Evolutionary conservation across 805 yeast species (phyloP), one percentile per base, ranked within the genome.

Genomic region (Kurtzmaniella cleridarum): DNA sequence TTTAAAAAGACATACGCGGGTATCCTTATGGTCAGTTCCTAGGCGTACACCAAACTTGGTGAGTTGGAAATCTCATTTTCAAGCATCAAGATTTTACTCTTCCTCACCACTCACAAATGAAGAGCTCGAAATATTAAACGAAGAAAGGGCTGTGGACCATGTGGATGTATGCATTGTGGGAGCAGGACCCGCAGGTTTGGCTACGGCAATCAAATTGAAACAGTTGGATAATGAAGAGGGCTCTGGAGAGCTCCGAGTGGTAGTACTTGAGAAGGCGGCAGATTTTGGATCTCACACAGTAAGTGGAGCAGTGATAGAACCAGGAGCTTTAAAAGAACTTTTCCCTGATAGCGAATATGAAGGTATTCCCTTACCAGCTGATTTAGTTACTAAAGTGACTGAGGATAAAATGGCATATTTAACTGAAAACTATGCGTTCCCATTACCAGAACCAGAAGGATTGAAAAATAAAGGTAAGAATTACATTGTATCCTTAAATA

Each of bases 151-250:
- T 5, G 76, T 72, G 11, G 98, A 93, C 54, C 76, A 78, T 26
- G 96, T 87, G 20, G 98, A 93, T 59, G 95, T 93, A 16, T 85
- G 95, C 53, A 88, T 93, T 37, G 95, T 93, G 2, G 98, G 98
- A 32, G 98, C 95, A 27, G 98, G 98, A 0, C 98, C 98, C 5
- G 95, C 98, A 1, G 98, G 98, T 3, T 67, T 93, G 36, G 90
- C 96, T 1, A 83, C 98, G 2, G 98, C 98, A 10, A 93, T 93
- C 45, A 75, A 76, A 48, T 68, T 88, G 41, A 93, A 93, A 59
- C 96, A 90, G 57, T 64, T 91, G 27, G 96, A 90, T 54, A 66
- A 73, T 39, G 81, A 76, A 45, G 55, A 60, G 11, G 84, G 82
- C 1, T 65, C 65, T 17, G 84, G 86, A 15, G 84, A 79, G 36